Percentiles rank a stretch among this genome's conserved stretches.
Evolutionary conservation across 2,329 filamentous ascomycete species (phyloP).

Genomic region (Exophiala xenobiotica): DNA sequence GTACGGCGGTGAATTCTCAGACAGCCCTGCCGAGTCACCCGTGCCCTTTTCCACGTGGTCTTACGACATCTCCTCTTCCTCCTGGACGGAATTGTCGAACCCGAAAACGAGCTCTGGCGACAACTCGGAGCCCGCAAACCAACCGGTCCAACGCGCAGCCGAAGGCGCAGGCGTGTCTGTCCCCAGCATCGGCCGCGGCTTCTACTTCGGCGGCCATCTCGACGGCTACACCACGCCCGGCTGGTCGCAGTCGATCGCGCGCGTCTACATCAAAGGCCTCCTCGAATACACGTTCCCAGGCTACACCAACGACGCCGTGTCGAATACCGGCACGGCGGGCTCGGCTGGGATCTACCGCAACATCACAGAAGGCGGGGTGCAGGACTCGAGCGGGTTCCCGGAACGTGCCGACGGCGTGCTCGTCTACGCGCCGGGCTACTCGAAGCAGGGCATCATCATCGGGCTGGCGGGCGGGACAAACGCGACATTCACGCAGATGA

Average conservation of each 20-base stretch:
- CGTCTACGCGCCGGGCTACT: slow-evolving; percentile 74
- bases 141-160: slow-evolving; percentile 65
- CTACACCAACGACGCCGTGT: slow-evolving; percentile 62
- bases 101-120: slow-evolving; percentile 64
- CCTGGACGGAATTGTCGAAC: slow-evolving; percentile 63
- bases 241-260: slow-evolving; percentile 64
- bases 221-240: slow-evolving; percentile 63
- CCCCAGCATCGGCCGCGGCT: slow-evolving; percentile 67
- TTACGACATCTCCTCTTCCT: slow-evolving; percentile 60
- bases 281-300: slow-evolving; percentile 75
- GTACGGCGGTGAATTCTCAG: slow-evolving; percentile 73
- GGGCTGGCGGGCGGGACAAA: slow-evolving; percentile 73
- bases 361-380: slow-evolving; percentile 69
- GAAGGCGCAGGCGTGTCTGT: slow-evolving; percentile 73
- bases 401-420: slow-evolving; percentile 72
- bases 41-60: slow-evolving; percentile 65
- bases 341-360: slow-evolving; percentile 67
- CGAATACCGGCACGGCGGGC: slow-evolving; percentile 57
- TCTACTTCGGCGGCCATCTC: slow-evolving; percentile 76
- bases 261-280: slow-evolving; percentile 71
- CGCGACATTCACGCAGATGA: slow-evolving; percentile 67
- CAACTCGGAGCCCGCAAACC: slow-evolving; percentile 56
- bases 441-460: slow-evolving; percentile 71
- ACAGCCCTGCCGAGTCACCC: slow-evolving; percentile 58
- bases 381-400: slow-evolving; percentile 65